Conservation (phyloP, 345 rosid genomes). For the Trapa bicornis region DNA sequence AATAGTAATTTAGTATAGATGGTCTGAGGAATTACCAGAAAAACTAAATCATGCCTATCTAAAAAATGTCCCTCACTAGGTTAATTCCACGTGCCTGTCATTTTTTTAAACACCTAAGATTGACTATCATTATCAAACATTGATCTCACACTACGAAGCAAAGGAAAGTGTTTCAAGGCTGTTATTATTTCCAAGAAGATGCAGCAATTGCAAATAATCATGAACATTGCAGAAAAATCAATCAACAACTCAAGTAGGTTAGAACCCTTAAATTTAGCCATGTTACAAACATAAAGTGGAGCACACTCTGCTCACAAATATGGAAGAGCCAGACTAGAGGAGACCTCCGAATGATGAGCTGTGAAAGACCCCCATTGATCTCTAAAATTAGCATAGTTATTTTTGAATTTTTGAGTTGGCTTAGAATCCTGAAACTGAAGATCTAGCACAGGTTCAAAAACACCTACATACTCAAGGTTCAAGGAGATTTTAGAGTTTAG, state of each 20-base stretch:
- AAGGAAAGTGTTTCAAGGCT: neutral
- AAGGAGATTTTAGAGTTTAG: conserved; percentile 31
- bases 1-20: neutral
- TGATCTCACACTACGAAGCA: neutral
- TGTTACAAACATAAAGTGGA: too few relatives aligned
- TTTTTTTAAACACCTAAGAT: too few relatives aligned
- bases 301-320: neutral
- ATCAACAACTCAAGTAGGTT: neutral
- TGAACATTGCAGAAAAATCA: neutral
- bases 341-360: conserved; percentile 37
- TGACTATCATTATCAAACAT: neutral
- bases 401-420: conserved; percentile 12
- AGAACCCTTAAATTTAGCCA: neutral
- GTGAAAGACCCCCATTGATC: conserved; percentile 13
- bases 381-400: conserved; percentile 7
- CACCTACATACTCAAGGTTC: conserved; percentile 22
- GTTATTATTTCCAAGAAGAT: neutral
- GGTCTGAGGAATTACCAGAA: neutral
- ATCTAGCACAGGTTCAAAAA: conserved; percentile 13
- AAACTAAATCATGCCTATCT: neutral
- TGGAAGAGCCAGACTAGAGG: neutral
- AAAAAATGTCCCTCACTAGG: neutral
- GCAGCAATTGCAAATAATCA: neutral
- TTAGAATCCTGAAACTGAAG: conserved; percentile 21
- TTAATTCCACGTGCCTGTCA: neutral